A percentile compares a stretch with the other conserved stretches of the same genome.
phyloP scores from a whole-genome alignment of 768 basidiomycete species.

The Leccinum subtestaceum region DNA sequence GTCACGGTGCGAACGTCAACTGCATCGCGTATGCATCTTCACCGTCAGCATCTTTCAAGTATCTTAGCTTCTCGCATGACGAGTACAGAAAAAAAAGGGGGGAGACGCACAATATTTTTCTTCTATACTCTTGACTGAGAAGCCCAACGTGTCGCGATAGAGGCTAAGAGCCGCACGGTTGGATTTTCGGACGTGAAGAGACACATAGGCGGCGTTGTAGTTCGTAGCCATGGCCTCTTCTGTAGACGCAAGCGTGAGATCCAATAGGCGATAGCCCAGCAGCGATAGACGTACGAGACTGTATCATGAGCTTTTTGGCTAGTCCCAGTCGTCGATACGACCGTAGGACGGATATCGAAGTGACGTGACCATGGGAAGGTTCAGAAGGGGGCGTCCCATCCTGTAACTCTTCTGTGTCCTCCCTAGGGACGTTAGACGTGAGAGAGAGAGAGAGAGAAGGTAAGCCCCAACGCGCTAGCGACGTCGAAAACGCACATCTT shows the following conservation, averaged over 20 bases:
- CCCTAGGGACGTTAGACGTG: conserved; percentile 43
- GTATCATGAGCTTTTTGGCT: conserved; percentile 91
- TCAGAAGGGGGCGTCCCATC: conserved; percentile 50
- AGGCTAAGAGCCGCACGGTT: conserved; percentile 88
- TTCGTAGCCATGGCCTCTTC: conserved; percentile 89
- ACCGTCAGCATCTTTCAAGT: conserved; percentile 77
- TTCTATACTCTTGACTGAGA: conserved; percentile 82
- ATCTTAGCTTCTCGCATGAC: conserved; percentile 8
- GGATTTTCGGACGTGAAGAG: conserved; percentile 91
- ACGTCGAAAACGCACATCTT: conserved; percentile 66
- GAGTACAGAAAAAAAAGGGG: background rate
- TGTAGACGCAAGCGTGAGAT: conserved; percentile 29
- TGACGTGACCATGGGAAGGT: conserved; percentile 85
- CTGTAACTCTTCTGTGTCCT: conserved; percentile 43
- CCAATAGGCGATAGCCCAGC: background rate
- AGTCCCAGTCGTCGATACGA: conserved; percentile 89
- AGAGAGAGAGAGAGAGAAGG: conserved; percentile 20
- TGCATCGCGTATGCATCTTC: conserved; percentile 95
- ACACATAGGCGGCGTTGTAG: conserved; percentile 83
- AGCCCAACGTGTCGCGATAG: conserved; percentile 88
- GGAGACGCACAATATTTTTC: conserved; percentile 82
- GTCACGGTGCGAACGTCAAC: conserved; percentile 47
- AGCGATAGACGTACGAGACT: conserved; percentile 66
- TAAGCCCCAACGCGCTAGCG: background rate
- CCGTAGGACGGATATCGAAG: conserved; percentile 91